Conservation (phyloP, 2,329 filamentous ascomycete species). For the Macrophomina pseudophaseolina region DNA sequence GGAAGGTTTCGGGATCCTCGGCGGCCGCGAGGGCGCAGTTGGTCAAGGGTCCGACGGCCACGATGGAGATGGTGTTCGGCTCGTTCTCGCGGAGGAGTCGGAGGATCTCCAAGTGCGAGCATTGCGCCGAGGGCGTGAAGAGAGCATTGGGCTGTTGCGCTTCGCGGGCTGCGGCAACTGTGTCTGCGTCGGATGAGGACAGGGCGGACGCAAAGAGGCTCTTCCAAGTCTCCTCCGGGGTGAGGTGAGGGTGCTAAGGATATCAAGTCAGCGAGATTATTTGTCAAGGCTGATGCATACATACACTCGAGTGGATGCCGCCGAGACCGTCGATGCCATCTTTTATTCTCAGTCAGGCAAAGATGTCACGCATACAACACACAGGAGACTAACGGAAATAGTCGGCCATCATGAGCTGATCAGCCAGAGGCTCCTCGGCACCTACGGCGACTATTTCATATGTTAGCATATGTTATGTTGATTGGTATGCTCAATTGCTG, state of each 20-base stretch:
- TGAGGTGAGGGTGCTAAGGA: conserved; percentile 53
- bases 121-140: conserved; percentile 76
- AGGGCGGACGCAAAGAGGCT: conserved; percentile 48
- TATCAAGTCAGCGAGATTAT: background rate
- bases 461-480: background rate
- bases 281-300: conserved; percentile 10
- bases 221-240: conserved; percentile 55
- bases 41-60: conserved; percentile 89
- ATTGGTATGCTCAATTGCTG: background rate
- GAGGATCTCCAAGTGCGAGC: conserved; percentile 87
- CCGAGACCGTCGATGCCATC: conserved; percentile 57
- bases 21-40: conserved; percentile 89
- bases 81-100: conserved; percentile 82
- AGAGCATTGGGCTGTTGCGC: conserved; percentile 49
- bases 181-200: conserved; percentile 38
- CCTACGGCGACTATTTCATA: conserved; percentile 72
- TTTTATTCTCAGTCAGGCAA: conserved; percentile 30
- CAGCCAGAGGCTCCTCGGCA: conserved; percentile 82
- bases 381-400: conserved; percentile 74
- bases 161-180: conserved; percentile 43
- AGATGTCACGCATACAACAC: background rate
- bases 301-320: conserved; percentile 54
- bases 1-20: conserved; percentile 85
- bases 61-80: conserved; percentile 82
- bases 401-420: conserved; percentile 70